These are phyloP conservation scores for Lasiosphaeris hirsuta DNA, from an alignment of 495 filamentous ascomycete genomes.

Conservation along the genomic window DNA sequence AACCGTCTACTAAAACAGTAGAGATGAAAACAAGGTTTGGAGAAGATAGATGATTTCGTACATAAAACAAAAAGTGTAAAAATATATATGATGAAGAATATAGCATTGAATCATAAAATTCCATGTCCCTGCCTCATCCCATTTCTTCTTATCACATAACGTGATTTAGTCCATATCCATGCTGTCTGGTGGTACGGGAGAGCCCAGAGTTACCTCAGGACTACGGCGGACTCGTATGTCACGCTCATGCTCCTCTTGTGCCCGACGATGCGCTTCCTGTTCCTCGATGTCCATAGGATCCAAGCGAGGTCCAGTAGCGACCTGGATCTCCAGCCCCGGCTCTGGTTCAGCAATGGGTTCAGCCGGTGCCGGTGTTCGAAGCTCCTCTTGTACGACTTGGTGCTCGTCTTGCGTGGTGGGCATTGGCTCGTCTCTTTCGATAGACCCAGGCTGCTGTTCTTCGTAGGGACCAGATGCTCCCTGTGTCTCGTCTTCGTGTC, in stretches of 20 bases:
- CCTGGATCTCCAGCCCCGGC: conserved; percentile 17
- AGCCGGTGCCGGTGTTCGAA: not conserved
- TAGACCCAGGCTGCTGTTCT: not conserved
- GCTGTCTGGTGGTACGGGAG: conserved; percentile 28
- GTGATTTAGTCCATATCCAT: conserved; percentile 29
- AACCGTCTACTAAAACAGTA: not conserved
- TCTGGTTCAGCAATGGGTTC: conserved; percentile 6
- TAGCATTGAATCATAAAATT: not conserved
- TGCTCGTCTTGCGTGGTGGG: not conserved
- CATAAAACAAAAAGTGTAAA: too few species aligned
- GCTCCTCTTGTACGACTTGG: not conserved
- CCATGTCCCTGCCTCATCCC: not conserved
- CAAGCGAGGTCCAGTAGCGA: conserved; percentile 6
- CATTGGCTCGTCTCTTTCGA: not conserved
- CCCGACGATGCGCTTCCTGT: not conserved
- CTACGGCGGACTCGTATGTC: conserved; percentile 10
- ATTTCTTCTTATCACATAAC: not conserved
- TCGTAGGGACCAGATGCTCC: conserved; percentile 1
- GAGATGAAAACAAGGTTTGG: not conserved
- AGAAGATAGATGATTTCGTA: too few species aligned
- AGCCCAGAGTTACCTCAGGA: conserved; percentile 33
- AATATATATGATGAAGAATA: too few species aligned
- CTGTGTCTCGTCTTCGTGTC: not conserved
- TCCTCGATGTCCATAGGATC: conserved; percentile 23
- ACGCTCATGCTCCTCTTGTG: conserved; percentile 8